Conservation (phyloP, 2,329 filamentous ascomycete species). For the Aspergillus spinulosporus region DNA sequence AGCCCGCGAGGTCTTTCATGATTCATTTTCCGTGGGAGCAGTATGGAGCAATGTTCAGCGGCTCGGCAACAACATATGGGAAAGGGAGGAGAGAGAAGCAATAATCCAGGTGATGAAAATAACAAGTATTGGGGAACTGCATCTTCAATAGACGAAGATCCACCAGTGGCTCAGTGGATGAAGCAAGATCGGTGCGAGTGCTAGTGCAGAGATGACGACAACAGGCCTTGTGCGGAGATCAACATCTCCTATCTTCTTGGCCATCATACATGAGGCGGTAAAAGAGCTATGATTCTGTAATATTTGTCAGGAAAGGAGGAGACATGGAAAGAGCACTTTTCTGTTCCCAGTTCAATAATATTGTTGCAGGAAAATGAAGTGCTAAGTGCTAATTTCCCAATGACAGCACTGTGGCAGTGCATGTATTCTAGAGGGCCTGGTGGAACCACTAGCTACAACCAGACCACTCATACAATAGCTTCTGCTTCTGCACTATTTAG, state of each 20-base stretch:
- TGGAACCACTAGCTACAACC: slow-evolving; percentile 24
- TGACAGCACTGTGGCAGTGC: slow-evolving; percentile 30
- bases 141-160: slow-evolving; percentile 2
- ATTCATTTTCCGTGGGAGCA: no score
- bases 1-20: no score
- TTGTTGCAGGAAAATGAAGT: not conserved
- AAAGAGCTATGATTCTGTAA: not conserved
- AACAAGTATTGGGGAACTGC: not conserved
- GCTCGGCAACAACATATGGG: slow-evolving; percentile 4
- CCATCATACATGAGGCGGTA: not conserved
- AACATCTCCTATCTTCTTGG: not conserved
- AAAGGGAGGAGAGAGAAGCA: slow-evolving; percentile 4
- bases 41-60: not conserved
- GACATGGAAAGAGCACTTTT: not conserved
- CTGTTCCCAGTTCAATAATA: not conserved
- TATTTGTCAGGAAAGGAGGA: not conserved
- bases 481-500: slow-evolving; percentile 18
- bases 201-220: not conserved
- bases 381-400: slow-evolving; percentile 17
- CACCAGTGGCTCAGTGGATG: slow-evolving; percentile 5
- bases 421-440: slow-evolving; percentile 26
- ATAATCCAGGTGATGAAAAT: not conserved
- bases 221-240: not conserved
- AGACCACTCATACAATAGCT: slow-evolving; percentile 21
- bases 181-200: not conserved